These are phyloP conservation scores for Mucor racemosus DNA, from an alignment of 371 early-diverging fungal species.

Conservation along the genomic window DNA sequence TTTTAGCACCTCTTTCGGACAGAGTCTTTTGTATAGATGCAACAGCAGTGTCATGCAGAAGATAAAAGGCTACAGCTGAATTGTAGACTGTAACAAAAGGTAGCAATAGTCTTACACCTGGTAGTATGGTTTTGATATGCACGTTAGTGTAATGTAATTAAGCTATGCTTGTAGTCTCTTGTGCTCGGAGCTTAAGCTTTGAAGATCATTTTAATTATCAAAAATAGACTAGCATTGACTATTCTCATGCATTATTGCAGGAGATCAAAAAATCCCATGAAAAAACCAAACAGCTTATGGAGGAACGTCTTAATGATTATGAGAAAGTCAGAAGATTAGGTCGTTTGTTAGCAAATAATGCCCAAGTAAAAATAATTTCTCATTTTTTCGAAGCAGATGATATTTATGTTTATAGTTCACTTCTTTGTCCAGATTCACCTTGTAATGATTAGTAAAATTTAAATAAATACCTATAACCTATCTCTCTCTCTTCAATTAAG, in stretches of 20 bases:
- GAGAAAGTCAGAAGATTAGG: constrained; percentile 14
- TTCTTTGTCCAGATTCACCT: neutral
- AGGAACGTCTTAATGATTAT: constrained; percentile 15
- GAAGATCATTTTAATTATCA: constrained; percentile 6
- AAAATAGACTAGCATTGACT: constrained; percentile 21
- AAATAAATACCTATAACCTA: constrained; percentile 10
- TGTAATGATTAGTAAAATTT: constrained; percentile 1
- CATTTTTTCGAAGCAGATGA: constrained; percentile 23
- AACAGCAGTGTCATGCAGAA: constrained; percentile 15
- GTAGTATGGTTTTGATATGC: too few species aligned
- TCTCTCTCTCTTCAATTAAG: constrained; percentile 12
- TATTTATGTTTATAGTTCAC: constrained; percentile 19
- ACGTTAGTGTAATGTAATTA: too few species aligned
- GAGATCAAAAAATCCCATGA: constrained; percentile 21
- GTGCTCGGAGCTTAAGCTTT: too few species aligned
- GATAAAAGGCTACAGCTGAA: constrained; percentile 21
- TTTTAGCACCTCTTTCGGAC: constrained; percentile 13
- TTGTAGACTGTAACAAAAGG: too few species aligned
- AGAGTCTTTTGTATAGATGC: constrained; percentile 13
- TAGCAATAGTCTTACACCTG: too few species aligned
- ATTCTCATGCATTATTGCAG: constrained; percentile 25
- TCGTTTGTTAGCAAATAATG: constrained; percentile 18
- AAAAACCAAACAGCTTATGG: constrained; percentile 16
- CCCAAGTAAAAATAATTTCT: constrained; percentile 21
- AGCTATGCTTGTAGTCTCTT: too few species aligned